Percentiles rank a stretch among this genome's conserved stretches.
These are phyloP conservation scores for Trifolium subterraneum DNA, from an alignment of 306 rosid species.

Conservation along the genomic window DNA sequence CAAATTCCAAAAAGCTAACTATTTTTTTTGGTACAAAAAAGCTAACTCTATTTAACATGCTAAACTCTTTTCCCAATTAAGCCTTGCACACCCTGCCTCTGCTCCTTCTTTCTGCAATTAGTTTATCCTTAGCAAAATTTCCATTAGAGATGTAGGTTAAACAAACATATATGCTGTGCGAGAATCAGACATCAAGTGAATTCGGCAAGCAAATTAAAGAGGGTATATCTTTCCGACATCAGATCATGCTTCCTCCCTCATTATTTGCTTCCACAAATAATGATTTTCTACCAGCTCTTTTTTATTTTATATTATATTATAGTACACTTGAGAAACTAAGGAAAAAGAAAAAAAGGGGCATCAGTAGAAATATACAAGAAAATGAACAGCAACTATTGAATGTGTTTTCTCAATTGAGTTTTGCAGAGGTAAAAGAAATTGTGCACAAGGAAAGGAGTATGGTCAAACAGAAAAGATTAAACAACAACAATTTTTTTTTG, in stretches of 20 bases:
- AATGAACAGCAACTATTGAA: neutral
- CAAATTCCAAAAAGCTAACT: conserved; percentile 1
- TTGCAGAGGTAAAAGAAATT: too few species aligned
- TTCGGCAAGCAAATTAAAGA: neutral
- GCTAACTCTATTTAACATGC: neutral
- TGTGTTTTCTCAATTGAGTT: too few species aligned
- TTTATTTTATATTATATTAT: neutral
- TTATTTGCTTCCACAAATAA: neutral
- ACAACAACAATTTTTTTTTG: too few species aligned
- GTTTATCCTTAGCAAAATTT: neutral
- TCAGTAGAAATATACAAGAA: conserved; percentile 23
- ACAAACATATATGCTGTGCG: too few species aligned
- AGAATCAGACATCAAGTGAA: neutral
- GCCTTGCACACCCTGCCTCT: conserved; percentile 6
- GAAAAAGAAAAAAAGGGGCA: neutral
- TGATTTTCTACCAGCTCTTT: neutral
- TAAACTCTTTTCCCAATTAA: neutral
- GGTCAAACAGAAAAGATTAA: too few species aligned
- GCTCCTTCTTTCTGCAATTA: neutral
- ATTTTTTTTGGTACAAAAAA: too few species aligned
- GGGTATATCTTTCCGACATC: neutral
- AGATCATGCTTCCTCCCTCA: neutral
- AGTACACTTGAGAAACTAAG: neutral
- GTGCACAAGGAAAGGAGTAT: too few species aligned
- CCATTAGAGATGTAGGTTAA: neutral